Base-by-base conservation (phyloP, 768 basidiomycete genomes). In the Kwoniella sp. region DNA sequence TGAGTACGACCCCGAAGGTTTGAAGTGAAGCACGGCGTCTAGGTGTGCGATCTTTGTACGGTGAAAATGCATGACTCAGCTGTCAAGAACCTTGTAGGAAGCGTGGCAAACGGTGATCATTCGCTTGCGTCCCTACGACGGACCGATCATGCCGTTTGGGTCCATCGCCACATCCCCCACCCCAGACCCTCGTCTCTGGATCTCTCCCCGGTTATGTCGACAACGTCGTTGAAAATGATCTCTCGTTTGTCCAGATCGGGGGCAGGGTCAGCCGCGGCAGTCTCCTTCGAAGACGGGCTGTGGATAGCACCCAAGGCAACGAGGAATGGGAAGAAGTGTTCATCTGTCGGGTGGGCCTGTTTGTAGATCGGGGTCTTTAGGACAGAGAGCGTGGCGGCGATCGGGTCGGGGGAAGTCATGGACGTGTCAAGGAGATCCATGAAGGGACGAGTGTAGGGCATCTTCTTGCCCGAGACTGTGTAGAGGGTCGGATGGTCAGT, bases 321-420 rank as follows among this genome's bases (percentile, higher is more conserved):
- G 67, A 88, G 87, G 14, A 89, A 57, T 9, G 88, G 88, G 14
- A 89, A 77, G 63, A 89, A 87, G 65, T 89, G 88, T 25, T 91
- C 88, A 57, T 83, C 83, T 2, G 84, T 79, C 1, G 87, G 88
- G 62, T 91, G 86, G 23, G 83, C 80, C 0, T 77, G 63, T 3
- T 83, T 79, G 78, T 86, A 90, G 8, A 80, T 80, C 3, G 76
- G 73, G 60, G 88, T 85, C 36, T 75, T 73, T 8, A 78, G 76
- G 52, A 90, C 75, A 8, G 74, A 71, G 5, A 60, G 28, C 4
- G 45, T 46, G 5, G 50, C 41, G 15, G 49, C 41, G 19, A 61
- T 33, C 2, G 60, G 42, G 5, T 50, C 34, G 1, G 55, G 15
- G 5, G 65, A 59, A 20, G n/a, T 11, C 3, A 62, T 29, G 10